Conservation (phyloP, 2,329 filamentous ascomycete species). For the Fusarium nisikadoi region DNA sequence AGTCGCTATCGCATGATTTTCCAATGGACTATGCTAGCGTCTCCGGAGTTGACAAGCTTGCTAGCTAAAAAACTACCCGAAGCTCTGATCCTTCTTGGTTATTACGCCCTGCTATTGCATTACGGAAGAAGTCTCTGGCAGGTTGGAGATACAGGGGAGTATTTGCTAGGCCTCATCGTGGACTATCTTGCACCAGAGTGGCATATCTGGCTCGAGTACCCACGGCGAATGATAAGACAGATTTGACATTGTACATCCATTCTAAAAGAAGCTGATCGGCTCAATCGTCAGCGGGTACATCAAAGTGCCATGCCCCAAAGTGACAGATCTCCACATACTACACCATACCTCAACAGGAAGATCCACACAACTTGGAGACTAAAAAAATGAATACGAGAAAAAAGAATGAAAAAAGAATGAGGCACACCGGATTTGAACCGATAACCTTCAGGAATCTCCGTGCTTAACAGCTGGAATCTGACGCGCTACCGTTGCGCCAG, state of each 20-base stretch:
- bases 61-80: not conserved
- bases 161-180: slow-evolving; percentile 9
- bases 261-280: not conserved
- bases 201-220: slow-evolving; percentile 18
- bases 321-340: not conserved
- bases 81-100: slow-evolving; percentile 5
- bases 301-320: not conserved
- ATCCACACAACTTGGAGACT: not conserved
- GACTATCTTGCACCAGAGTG: slow-evolving; percentile 16
- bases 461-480: not conserved
- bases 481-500: slow-evolving; percentile 3
- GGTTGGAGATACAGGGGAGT: slow-evolving; percentile 9
- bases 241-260: fast-evolving
- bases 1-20: slow-evolving; percentile 26
- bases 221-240: not conserved
- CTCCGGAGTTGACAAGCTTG: slow-evolving; percentile 3
- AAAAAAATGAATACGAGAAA: not conserved
- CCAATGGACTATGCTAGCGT: slow-evolving; percentile 23
- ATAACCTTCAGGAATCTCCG: slow-evolving; percentile 3
- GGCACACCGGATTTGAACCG: slow-evolving; percentile 4
- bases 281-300: not conserved
- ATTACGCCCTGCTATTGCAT: slow-evolving; percentile 27
- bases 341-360: slow-evolving; percentile 1
- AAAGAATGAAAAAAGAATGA: not conserved
- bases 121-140: slow-evolving; percentile 22